Evolutionary conservation across 352 stramenopile genomes (phyloP), one percentile per base, ranked within the genome.

Genomic region (Bremia lactucae): DNA sequence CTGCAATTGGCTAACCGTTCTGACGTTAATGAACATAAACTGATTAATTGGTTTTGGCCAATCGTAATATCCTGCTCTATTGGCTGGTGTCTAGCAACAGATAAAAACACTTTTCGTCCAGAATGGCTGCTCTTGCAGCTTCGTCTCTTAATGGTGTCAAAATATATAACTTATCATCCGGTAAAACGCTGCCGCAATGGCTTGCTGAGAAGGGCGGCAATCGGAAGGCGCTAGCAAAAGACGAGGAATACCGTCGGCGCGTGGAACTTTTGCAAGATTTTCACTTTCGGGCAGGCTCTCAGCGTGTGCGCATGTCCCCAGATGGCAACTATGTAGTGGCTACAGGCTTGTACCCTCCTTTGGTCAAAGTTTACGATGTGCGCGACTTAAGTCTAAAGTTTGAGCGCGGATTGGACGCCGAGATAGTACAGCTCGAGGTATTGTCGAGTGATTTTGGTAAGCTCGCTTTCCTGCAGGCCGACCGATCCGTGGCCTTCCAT

Each of bases 201-300:
- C 58, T 97, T 24, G 78, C 82, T 4, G 90, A 98, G 52, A 95
- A 95, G 54, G 34, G 52, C 3, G 52, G 45, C 21, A 66, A 47
- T 46, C 62, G 52, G 26, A 64, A 54, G 42, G 51, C 56, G n/a
- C 48, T 70, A 24, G 49, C 42, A 19, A 63, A 65, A 31, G 51
- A 59, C 31, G 49, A 67, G 29, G 81, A 91, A 49, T 94, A 92
- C 54, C 73, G 94, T 24, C 83, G 87, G 35, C 82, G 96, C 25
- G 93, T 99, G 24, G 96, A 99, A 57, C 65, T 99, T 14, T 78
- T 99, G 47, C 96, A 99, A 79, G 96, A 99, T 58, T 98, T 99
- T 59, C 86, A 98, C 61, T 99, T 99, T 58, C 80, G 85, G 3
- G 87, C 90, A 23, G 91, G 87, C 14, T 95, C 83, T 19, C 93